Percentiles rank a stretch among this genome's conserved stretches.
Evolutionary conservation across 1,284 basidiomycete species (phyloP).

Genomic region (Ceratobasidium sp.): DNA sequence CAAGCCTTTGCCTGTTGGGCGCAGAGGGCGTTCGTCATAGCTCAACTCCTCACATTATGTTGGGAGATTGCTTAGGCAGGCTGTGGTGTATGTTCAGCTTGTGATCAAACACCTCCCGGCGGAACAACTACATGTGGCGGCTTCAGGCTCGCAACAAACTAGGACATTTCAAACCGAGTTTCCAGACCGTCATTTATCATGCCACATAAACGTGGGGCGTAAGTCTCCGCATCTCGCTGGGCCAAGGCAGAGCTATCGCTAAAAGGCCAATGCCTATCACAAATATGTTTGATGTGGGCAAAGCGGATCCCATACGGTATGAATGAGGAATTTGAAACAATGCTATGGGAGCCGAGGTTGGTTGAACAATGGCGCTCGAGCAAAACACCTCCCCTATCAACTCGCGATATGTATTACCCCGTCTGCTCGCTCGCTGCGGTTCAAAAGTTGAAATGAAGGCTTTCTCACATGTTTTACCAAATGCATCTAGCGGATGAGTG

Average conservation of each 20-base stretch:
- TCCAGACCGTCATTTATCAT: slow-evolving; percentile 4
- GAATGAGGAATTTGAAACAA: slow-evolving; percentile 8
- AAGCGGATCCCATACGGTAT: neutral
- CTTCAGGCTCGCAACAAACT: slow-evolving; percentile 7
- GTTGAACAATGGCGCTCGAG: slow-evolving; percentile 4
- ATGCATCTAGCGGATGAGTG: too few species aligned
- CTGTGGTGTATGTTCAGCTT: neutral
- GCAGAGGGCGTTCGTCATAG: neutral
- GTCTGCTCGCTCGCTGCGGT: slow-evolving; percentile 4
- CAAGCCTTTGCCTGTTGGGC: too few species aligned
- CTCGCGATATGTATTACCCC: slow-evolving; percentile 3
- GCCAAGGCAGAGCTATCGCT: too few species aligned
- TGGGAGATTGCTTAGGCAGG: neutral
- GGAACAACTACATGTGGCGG: neutral
- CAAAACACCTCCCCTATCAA: neutral
- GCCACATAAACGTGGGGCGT: neutral
- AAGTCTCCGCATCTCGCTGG: too few species aligned
- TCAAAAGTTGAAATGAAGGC: too few species aligned
- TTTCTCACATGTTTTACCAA: too few species aligned
- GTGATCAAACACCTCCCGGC: neutral
- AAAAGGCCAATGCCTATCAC: too few species aligned
- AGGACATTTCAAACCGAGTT: neutral
- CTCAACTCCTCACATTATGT: too few species aligned
- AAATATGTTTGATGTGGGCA: too few species aligned
- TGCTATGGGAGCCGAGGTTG: slow-evolving; percentile 8